Conservation (phyloP, 2,329 filamentous ascomycete species). For the Thelonectria discophora region DNA sequence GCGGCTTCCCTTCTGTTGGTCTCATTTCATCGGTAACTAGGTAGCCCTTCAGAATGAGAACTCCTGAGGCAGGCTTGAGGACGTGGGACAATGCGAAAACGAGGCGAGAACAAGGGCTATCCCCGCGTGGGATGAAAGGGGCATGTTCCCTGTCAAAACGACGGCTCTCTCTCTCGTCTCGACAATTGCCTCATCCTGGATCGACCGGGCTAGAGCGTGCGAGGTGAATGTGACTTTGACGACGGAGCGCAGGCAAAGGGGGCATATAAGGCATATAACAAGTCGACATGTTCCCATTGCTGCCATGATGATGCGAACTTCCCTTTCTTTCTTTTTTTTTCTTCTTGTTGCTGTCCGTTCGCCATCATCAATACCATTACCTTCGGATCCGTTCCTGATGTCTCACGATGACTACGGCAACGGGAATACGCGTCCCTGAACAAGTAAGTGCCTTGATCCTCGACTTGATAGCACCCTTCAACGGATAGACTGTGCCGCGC, state of each 20-base stretch:
- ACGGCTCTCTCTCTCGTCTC: no score
- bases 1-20: neutral
- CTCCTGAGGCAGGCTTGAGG: no score
- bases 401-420: neutral
- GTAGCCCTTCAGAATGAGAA: no score
- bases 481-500: neutral
- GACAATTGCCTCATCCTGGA: neutral
- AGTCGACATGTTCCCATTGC: constrained; percentile 4
- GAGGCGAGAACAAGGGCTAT: no score
- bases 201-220: constrained; percentile 1
- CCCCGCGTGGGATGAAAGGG: neutral
- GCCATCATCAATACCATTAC: neutral
- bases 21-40: neutral
- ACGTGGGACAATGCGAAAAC: no score
- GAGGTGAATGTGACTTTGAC: neutral
- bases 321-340: neutral
- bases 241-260: neutral
- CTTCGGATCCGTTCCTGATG: neutral
- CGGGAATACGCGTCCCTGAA: neutral
- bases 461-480: no score
- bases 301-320: neutral
- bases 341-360: neutral
- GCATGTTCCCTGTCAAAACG: neutral
- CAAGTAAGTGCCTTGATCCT: no score
- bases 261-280: neutral